Percentiles rank a stretch among this genome's conserved stretches.
These are phyloP conservation scores for Sporothrix variecibatus DNA, from an alignment of 2,329 filamentous ascomycete species.

Conservation along the genomic window DNA sequence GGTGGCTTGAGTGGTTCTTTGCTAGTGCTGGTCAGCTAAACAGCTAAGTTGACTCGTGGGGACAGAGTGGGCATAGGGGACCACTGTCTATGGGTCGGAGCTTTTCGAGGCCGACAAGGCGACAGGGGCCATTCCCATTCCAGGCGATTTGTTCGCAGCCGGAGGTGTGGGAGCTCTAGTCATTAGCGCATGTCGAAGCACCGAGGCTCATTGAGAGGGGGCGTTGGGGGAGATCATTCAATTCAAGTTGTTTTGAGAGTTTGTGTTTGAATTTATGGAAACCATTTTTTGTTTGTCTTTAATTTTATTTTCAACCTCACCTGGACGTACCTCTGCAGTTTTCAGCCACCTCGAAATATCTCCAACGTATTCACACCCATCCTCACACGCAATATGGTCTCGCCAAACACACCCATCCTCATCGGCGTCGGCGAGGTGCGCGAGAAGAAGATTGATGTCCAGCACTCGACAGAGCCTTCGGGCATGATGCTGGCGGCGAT, in stretches of 20 bases:
- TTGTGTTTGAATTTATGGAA: background rate
- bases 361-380: background rate
- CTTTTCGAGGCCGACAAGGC: background rate
- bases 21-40: background rate
- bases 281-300: background rate
- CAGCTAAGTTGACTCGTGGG: background rate
- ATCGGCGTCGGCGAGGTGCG: conserved; percentile 27
- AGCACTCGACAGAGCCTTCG: conserved; percentile 22
- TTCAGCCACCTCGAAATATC: background rate
- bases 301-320: background rate
- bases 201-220: background rate
- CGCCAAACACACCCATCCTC: conserved; percentile 24
- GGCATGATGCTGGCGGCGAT: conserved; percentile 25
- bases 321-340: too few relatives aligned
- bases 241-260: background rate
- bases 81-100: background rate
- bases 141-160: background rate
- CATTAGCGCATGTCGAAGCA: background rate
- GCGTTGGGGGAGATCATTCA: background rate
- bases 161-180: background rate
- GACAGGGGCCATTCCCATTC: background rate
- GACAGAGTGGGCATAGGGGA: background rate
- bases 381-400: background rate
- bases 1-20: background rate
- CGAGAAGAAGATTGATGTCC: conserved; percentile 19